Base-by-base conservation (phyloP, 768 basidiomycete species). In the Xerocomellus amylosporus region DNA sequence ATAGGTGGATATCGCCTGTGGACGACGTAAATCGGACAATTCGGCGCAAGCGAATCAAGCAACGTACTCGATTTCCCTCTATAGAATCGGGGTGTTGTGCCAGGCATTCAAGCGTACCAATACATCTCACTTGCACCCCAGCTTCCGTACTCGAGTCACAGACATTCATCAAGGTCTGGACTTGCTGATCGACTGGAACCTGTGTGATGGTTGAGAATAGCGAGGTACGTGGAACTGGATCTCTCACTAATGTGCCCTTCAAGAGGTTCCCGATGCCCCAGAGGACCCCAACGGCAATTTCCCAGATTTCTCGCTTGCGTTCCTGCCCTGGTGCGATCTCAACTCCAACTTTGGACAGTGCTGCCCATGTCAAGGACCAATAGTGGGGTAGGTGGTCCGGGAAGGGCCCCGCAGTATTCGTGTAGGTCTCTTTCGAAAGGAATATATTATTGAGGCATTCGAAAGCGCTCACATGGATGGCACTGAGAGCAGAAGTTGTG, bases 371-470 rank as follows among this genome's bases (percentile, higher is more conserved):
- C 49, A 76, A 75, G 26, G 79, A 73, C 84, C 91, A 93, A 8
- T 93, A 70, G 3, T 71, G 71, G 17, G 64, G 67, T 24, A 24
- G 2, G 24, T 24, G 4, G 24, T 24, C 24, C 24, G 24, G 2
- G 24, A 24, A 24, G 2, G 4, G 24, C 24, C 2, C 24, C 24
- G 24, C n/a, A n/a, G n/a, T 24, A 24, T 24, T 24, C 24, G 24
- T 2, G 2, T 2, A 70, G 0, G 80, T 75, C 3, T 85, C 79
- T 13, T 89, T 76, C 4, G 92, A 86, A 34, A 95, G 75, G 63
- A 96, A 87, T 37, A 94, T 77, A 65, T 98, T 97, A 64, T 90
- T 93, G 44, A 98, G 77, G 64, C 93, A 93, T 67, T 96, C 93
- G 26, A 95, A 77, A 10, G 93, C 90, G 58, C 86, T 79, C 53